Evolutionary conservation across 352 stramenopile genomes (phyloP), one percentile per base, ranked within the genome.

Genomic region (Globisporangium apiculatum): DNA sequence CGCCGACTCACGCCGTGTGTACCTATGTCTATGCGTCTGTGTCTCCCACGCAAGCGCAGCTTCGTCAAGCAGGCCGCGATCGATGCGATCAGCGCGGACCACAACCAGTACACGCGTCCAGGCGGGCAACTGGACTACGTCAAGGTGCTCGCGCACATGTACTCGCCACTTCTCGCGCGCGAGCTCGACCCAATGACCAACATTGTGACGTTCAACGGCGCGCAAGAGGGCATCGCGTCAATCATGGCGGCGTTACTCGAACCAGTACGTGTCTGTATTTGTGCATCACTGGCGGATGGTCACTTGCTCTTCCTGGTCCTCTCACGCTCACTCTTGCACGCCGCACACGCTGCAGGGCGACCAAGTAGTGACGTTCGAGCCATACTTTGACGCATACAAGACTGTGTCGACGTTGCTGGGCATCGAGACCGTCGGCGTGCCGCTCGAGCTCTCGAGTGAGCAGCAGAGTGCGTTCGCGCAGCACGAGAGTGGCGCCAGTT

Each of bases 101-200:
- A 90, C 61, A 97, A 97, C 66, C 88, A 97, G 71, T 97, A 97
- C 77, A 96, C 88, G 56, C 71, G 88, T 18, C 84, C 87, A 1
- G 87, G 81, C n/a, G 88, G 88, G 24, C 80, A 96, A 56, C 65
- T 74, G 1, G 71, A 79, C 53, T 90, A 93, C 54, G 88, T 96
- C 15, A 68, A 85, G 40, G 79, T 85, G 43, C 72, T 97, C 17
- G 83, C 79, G 0, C 73, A 91, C 9, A 70, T 93, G 65, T 97
- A 97, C 67, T 80, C 81, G 49, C 69, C 73, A 11, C 64, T 94
- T 8, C 57, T 95, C 15, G 41, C 69, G 18, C 79, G 85, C 24
- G 66, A 81, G 24, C 63, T 96, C 46, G 64, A 95, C 71, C 73
- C 81, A 11, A 77, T 91, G 71, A 79, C 53, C 17, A 78, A 96